A percentile compares a stretch with the other conserved stretches of the same genome.
Conservation (phyloP, 2,329 filamentous ascomycete genomes). For the Fusarium udum region DNA sequence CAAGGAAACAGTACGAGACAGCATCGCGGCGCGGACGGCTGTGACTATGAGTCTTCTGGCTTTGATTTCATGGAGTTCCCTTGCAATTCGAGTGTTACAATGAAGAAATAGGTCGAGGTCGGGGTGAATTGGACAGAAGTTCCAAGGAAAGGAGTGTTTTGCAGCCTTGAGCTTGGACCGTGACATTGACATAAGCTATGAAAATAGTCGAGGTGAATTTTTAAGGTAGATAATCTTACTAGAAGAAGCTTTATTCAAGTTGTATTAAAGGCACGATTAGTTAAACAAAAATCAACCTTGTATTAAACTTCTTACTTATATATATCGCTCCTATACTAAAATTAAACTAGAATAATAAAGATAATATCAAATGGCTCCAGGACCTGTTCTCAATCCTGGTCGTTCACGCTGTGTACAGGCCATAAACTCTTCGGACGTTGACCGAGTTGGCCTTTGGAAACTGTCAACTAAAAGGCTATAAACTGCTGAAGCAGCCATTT, state of each 20-base stretch:
- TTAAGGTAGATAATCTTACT: not conserved
- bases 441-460: not conserved
- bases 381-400: no score
- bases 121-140: no score
- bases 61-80: no score
- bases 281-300: not conserved
- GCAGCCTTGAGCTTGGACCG: no score
- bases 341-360: not conserved
- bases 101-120: not conserved
- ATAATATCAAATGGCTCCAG: not conserved
- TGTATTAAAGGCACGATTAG: not conserved
- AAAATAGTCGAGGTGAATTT: not conserved
- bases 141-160: no score
- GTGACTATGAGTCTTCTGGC: not conserved
- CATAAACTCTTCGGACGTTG: not conserved
- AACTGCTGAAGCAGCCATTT: not conserved
- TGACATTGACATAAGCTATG: not conserved
- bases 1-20: no score
- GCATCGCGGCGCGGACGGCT: not conserved
- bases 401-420: fast-evolving
- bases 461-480: no score
- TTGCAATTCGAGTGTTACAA: fast-evolving
- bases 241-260: no score
- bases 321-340: not conserved
- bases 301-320: not conserved